Base-by-base conservation (phyloP, 148 eudicot genomes). In the Pharnaceum exiguum region DNA sequence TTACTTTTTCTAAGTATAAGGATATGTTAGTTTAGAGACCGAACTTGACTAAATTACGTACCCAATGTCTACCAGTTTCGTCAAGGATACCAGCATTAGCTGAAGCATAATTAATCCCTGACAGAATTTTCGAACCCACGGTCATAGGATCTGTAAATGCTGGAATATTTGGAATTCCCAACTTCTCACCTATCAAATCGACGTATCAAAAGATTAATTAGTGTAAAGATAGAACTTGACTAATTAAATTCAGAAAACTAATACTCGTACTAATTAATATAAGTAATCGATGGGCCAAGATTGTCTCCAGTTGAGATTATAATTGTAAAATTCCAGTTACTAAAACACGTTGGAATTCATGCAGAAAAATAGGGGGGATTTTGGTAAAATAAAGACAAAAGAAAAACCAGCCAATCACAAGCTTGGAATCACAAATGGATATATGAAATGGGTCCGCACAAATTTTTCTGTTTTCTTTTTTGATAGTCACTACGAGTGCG, bases 41-140 rank as follows among this genome's bases (percentile, higher is more conserved):
- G n/a, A n/a, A n/a, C n/a, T n/a, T n/a, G n/a, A n/a, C n/a, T n/a
- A n/a, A n/a, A n/a, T n/a, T n/a, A n/a, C n/a, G n/a, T 79, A 88
- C 96, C 71, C 77, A 89, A 73, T 89, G 85, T 49, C 78, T 77
- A 49, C 95, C 90, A 6, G 81, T 83, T 50, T 81, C 86, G n/a
- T 89, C 97, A 2, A 89, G 79, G 67, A 89, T 86, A 29, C 97
- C 97, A 27, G 77, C 95, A 50, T 82, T 95, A 10, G 95, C 95
- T 1, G 97, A 89, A 44, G 97, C 97, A 64, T 89, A 89, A 59
- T 85, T 89, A 32, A 89, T 86, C 35, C 97, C 97, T 0, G 66
- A 55, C 3, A 75, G 46, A 27, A 89, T 71, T 65, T 65, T 81
- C 18, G 51, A 22, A 18, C 97, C 90, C 1, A 36, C 46, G 0